Base-by-base conservation (phyloP, 1,139 yeast species). In the Protomyces gravidus region DNA sequence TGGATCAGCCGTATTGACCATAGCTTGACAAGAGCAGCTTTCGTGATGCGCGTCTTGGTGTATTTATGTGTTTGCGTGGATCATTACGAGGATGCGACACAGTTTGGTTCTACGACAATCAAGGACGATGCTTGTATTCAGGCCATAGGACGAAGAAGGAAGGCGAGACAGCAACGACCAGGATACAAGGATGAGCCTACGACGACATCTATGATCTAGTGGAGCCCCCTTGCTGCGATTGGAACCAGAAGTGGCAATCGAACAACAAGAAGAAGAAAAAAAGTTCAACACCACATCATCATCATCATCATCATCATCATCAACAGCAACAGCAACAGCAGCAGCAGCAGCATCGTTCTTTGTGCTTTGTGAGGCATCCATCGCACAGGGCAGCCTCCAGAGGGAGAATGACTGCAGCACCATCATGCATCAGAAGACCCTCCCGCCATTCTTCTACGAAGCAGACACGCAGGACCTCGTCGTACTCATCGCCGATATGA, bases 391-490 rank as follows among this genome's bases (percentile, higher is more conserved):
- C n/a, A n/a, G n/a, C n/a, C n/a, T n/a, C n/a, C n/a, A n/a, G n/a
- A n/a, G n/a, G n/a, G n/a, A n/a, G n/a, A n/a, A n/a, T n/a, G n/a
- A n/a, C n/a, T n/a, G n/a, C n/a, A n/a, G n/a, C n/a, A n/a, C 5
- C 36, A 30, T 45, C 42, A 42, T 33, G 40, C 42, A 40, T 7
- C 48, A 17, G 53, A 69, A 68, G 60, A 60, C 60, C 39, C 75
- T 87, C 9, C 89, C 95, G 0, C 63, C 68, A 11, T 76, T 80
- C 61, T 88, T 82, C 70, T 81, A 83, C 67, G 77, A 81, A 48
- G 87, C 96, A 68, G 79, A 87, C 11, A 76, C 83, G 62, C 81
- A 82, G 45, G 92, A 86, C 66, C 73, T 92, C 49, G 82, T 89
- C 45, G 75, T 79, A 0, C 75, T 90, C 36, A 84, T 90, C 30